These are phyloP conservation scores for Centrapalus pauciflorus DNA, from an alignment of 129 eudicot species.

Conservation along the genomic window DNA sequence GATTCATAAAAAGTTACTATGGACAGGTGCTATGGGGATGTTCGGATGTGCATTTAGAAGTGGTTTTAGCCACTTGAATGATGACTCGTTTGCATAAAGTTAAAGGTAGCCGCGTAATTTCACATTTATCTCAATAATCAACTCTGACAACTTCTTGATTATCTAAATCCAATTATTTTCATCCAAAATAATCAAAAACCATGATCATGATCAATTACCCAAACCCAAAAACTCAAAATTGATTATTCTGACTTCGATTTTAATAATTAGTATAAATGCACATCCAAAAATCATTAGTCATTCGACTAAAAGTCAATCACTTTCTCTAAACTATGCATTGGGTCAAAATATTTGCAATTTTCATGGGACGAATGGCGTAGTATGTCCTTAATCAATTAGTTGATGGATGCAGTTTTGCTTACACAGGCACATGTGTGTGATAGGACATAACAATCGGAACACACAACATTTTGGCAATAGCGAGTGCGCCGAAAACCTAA, in stretches of 20 bases:
- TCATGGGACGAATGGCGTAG: neutral
- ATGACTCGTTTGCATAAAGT: neutral
- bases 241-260: neutral
- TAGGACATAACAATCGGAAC: slow-evolving; percentile 98
- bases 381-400: neutral
- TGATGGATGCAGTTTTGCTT: slow-evolving; percentile 32
- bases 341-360: neutral
- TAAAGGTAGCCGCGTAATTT: neutral
- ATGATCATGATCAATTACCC: no score
- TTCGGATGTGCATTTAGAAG: neutral
- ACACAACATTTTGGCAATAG: slow-evolving; percentile 79
- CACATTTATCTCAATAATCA: neutral
- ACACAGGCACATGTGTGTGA: slow-evolving; percentile 99
- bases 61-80: neutral
- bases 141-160: neutral
- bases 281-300: neutral
- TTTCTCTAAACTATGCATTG: neutral
- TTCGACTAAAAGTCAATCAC: neutral
- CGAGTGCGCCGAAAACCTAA: slow-evolving; percentile 94
- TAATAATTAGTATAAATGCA: neutral
- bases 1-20: neutral
- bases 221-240: no score
- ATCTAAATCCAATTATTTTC: no score
- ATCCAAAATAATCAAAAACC: no score
- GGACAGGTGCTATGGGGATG: no score